phyloP scores from a whole-genome alignment of 306 rosid genomes.

The Fragaria ananassa region DNA sequence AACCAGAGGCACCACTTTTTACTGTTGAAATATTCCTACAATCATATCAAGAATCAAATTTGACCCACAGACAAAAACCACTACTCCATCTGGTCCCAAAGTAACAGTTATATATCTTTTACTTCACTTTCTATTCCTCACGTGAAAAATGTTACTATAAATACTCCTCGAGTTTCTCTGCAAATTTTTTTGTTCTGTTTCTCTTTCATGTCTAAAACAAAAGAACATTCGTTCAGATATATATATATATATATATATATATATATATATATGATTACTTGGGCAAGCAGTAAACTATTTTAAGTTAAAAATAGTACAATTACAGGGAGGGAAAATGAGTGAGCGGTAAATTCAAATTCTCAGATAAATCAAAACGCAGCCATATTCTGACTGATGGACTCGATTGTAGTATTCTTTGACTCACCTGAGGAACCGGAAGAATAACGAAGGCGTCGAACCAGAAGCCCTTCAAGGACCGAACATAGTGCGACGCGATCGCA shows the following conservation, averaged over 20 bases:
- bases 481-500: constrained; percentile 68
- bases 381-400: background rate
- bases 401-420: background rate
- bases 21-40: background rate
- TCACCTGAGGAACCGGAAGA: constrained; percentile 87
- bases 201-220: background rate
- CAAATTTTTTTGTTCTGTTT: background rate
- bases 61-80: background rate
- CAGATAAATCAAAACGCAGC: background rate
- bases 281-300: background rate
- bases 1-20: background rate
- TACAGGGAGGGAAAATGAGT: background rate
- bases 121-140: background rate
- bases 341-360: background rate
- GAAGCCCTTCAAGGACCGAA: constrained; percentile 69
- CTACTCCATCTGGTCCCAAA: background rate
- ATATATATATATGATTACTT: background rate
- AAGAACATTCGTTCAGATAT: background rate
- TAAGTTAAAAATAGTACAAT: background rate
- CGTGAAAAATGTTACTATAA: background rate
- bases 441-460: constrained; percentile 95
- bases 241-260: background rate
- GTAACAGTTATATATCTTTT: background rate
- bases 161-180: background rate
- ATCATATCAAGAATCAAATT: background rate